Percentiles rank a stretch among this genome's conserved stretches.
These are phyloP conservation scores for Marasmius sp. DNA, from an alignment of 1,284 basidiomycete species.

Conservation along the genomic window DNA sequence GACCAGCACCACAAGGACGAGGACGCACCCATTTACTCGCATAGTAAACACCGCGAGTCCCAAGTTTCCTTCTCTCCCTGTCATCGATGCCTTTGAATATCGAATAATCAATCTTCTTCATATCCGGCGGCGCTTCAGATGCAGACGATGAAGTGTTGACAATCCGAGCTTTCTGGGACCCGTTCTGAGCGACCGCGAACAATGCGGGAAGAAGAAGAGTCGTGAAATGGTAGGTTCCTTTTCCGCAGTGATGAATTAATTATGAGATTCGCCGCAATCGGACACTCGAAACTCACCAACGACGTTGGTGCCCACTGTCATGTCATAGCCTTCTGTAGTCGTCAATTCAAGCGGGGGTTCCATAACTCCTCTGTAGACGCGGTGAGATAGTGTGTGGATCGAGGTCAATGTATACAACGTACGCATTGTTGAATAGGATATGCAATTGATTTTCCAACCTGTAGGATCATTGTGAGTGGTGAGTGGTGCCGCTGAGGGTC, in stretches of 20 bases:
- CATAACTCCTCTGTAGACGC: constrained; percentile 43
- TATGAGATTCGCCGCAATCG: too few species aligned
- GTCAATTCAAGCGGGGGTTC: constrained; percentile 37
- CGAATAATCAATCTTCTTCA: neutral
- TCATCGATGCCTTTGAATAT: neutral
- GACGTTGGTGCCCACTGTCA: constrained; percentile 55
- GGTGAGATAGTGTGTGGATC: too few species aligned
- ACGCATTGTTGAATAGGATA: constrained; percentile 47
- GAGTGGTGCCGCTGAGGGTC: too few species aligned
- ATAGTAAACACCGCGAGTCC: neutral
- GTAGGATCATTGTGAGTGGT: constrained; percentile 10
- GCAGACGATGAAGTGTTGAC: constrained; percentile 27
- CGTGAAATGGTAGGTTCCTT: constrained; percentile 37
- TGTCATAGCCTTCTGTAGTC: constrained; percentile 55
- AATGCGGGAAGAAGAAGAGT: constrained; percentile 39
- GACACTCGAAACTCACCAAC: constrained; percentile 26
- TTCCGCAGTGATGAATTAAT: constrained; percentile 4
- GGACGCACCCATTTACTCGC: neutral
- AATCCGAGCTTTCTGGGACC: constrained; percentile 33
- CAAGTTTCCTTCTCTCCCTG: neutral
- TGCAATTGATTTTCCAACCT: constrained; percentile 41
- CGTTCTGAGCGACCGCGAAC: constrained; percentile 19
- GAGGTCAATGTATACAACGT: constrained; percentile 11
- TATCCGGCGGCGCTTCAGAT: neutral
- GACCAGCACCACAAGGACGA: neutral